Base-by-base conservation (phyloP, 1,284 basidiomycete species). In the Cystobasidium slooffiae region DNA sequence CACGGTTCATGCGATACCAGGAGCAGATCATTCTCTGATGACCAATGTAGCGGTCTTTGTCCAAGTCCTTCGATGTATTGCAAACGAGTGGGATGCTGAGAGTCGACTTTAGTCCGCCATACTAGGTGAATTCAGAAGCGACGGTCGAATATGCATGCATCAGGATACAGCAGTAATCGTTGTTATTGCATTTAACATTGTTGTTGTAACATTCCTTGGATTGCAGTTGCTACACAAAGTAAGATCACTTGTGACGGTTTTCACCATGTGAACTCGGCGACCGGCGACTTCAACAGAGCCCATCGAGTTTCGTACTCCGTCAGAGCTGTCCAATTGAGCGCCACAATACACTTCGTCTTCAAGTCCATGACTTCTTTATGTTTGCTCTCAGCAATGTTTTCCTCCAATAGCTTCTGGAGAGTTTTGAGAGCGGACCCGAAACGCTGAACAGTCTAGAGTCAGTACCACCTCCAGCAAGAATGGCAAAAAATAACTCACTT, bases 1-100 rank as follows among this genome's bases (percentile, higher is more conserved):
- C 80, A 84, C 86, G 67, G 88, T 98, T 51, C 88, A 89, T 79
- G 88, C 97, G 20, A 89, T 97, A 63, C 89, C 88, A 78, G 91
- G 91, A 44, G 95, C 92, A 20, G 92, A 93, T 78, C 95, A 98
- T 82, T 89, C 90, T 59, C 85, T 98, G 77, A 94, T 98, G 93
- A 96, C 93, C 82, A 90, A 89, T 80, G 90, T 90, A 79, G 86
- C 86, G 72, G 91, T 94, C 58, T 92, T 97, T 79, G 88, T 94
- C 47, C 92, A 96, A 77, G 92, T 93, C 20, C 84, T 97, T 61
- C 92, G 96, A 81, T 82, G 81, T 72, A 81, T 86, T 39, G 82
- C 81, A 18, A 77, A 78, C 43, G 85, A 85, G 56, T 68, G 66
- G 66, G 41, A 68, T 6, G n/a, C 47, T 1, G 43, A 49, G 8